Evolutionary conservation across 2,329 filamentous ascomycete genomes (phyloP).

Genomic region (Diaporthe citriasiana): DNA sequence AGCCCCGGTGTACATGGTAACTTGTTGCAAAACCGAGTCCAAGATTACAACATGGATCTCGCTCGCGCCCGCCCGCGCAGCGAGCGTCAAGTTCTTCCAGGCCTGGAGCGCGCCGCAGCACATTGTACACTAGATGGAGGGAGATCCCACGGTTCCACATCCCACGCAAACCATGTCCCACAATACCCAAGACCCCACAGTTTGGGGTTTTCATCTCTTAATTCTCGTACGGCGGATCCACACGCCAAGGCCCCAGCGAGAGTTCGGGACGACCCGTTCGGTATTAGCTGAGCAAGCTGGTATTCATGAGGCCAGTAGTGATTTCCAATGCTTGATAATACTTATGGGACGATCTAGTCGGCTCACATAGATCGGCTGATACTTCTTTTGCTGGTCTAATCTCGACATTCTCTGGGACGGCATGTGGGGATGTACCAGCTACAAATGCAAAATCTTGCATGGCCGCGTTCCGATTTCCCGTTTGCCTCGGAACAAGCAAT

Average conservation of each 20-base stretch:
- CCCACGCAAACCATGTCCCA: background rate
- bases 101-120: background rate
- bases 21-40: background rate
- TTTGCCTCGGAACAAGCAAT: background rate
- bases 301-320: background rate
- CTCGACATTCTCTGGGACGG: background rate
- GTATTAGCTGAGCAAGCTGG: no score
- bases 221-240: slow-evolving; percentile 13
- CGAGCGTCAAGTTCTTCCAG: background rate
- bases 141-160: background rate
- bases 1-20: background rate
- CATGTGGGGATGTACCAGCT: background rate
- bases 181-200: background rate
- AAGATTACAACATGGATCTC: slow-evolving; percentile 10
- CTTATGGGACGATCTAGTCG: background rate
- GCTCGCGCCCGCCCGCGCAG: slow-evolving; percentile 21
- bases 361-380: background rate
- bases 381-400: background rate
- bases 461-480: background rate
- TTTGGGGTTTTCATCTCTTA: background rate
- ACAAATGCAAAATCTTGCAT: background rate
- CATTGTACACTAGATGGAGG: no score
- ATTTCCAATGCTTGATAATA: slow-evolving; percentile 27
- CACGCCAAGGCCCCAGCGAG: background rate
- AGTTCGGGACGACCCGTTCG: background rate